Conservation (phyloP, 257 asterid species). For the Jacaranda mimosifolia region DNA sequence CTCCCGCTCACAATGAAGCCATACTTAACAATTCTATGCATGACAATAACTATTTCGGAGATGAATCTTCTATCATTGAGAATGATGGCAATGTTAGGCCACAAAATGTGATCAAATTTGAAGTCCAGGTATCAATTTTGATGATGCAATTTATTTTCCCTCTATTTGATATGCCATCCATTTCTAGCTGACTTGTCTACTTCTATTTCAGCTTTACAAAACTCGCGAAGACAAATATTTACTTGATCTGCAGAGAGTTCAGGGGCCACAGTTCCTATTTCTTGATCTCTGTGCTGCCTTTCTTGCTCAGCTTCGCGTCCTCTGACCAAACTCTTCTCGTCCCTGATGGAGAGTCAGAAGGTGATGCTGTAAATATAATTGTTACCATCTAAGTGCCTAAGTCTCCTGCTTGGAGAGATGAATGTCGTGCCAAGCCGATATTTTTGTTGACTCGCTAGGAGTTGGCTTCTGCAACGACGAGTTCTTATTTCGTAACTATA, state of each 20-base stretch:
- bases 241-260: slow-evolving; percentile 93
- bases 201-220: slow-evolving; percentile 80
- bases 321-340: slow-evolving; percentile 43
- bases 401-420: slow-evolving; percentile 45
- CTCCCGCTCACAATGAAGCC: slow-evolving; percentile 53
- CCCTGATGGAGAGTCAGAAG: slow-evolving; percentile 37
- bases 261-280: slow-evolving; percentile 89
- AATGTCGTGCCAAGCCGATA: slow-evolving; percentile 45
- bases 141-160: not conserved
- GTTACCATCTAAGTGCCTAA: slow-evolving; percentile 39
- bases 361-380: slow-evolving; percentile 55
- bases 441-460: slow-evolving; percentile 47
- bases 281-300: slow-evolving; percentile 95
- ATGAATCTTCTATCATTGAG: slow-evolving; percentile 65
- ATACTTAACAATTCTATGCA: slow-evolving; percentile 53
- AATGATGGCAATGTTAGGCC: slow-evolving; percentile 54
- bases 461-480: slow-evolving; percentile 46
- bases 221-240: slow-evolving; percentile 90
- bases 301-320: slow-evolving; percentile 91
- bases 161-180: not conserved
- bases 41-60: slow-evolving; percentile 54
- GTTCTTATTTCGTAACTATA: slow-evolving; percentile 20
- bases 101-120: slow-evolving; percentile 80
- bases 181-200: not conserved
- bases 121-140: slow-evolving; percentile 76